Conservation (phyloP, 192 early-diverging fungal genomes). For the Obelidium mucronatum region DNA sequence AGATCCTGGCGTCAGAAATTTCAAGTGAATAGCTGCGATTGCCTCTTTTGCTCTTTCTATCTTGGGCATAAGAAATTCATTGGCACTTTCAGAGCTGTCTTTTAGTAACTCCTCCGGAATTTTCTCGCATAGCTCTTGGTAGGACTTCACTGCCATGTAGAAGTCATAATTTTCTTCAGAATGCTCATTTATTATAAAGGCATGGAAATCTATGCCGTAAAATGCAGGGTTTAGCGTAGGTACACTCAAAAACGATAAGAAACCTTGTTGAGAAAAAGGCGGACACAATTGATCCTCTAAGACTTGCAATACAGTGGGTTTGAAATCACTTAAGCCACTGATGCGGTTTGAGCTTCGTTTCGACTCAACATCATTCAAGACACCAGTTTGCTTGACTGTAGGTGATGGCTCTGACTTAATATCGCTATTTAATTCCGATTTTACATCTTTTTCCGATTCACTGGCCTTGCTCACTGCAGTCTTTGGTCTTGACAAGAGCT, state of each 20-base stretch:
- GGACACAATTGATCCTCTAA: slow-evolving; percentile 7
- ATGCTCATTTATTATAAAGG: slow-evolving; percentile 20
- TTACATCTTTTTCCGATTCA: not conserved
- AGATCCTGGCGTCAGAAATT: slow-evolving; percentile 25
- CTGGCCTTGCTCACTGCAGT: not conserved
- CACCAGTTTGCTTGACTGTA: not conserved
- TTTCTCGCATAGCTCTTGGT: slow-evolving; percentile 14
- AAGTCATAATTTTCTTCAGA: slow-evolving; percentile 33
- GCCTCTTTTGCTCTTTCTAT: not conserved
- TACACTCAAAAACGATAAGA: not conserved
- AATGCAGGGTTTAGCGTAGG: not conserved
- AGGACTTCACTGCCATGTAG: slow-evolving; percentile 14
- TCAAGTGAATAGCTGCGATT: slow-evolving; percentile 21
- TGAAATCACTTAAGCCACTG: too few species aligned
- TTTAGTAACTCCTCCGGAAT: not conserved
- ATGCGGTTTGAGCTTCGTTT: too few species aligned
- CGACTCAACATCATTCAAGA: not conserved
- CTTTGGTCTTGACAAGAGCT: not conserved
- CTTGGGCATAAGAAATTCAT: not conserved
- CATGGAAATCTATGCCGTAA: slow-evolving; percentile 7
- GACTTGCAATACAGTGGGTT: slow-evolving; percentile 16
- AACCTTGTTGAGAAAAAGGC: slow-evolving; percentile 17
- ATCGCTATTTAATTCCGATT: not conserved
- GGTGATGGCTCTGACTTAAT: not conserved
- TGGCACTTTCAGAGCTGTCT: not conserved